Evolutionary conservation across 257 asterid species (phyloP).

Genomic region (Petrea volubilis): DNA sequence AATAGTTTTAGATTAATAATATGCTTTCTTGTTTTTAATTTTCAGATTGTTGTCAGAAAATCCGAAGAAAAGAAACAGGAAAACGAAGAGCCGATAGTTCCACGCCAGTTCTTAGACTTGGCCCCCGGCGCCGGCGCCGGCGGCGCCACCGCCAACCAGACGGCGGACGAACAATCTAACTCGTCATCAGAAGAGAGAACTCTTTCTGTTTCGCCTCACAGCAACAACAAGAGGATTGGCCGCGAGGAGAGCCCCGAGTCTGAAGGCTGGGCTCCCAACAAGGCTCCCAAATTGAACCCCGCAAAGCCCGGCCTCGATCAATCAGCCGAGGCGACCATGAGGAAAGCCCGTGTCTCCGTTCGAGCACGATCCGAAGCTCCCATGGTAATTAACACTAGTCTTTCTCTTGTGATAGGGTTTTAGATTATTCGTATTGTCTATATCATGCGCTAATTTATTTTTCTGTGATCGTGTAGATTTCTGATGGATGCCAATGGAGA

Average conservation of each 20-base stretch:
- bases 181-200: slow-evolving; percentile 86
- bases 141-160: slow-evolving; percentile 21
- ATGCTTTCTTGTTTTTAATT: not conserved
- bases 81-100: slow-evolving; percentile 30
- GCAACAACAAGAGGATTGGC: slow-evolving; percentile 39
- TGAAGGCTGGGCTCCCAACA: slow-evolving; percentile 65
- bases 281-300: slow-evolving; percentile 43
- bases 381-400: slow-evolving; percentile 38
- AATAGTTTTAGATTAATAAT: not conserved
- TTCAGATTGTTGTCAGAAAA: slow-evolving; percentile 33
- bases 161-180: slow-evolving; percentile 46
- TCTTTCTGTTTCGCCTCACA: slow-evolving; percentile 54
- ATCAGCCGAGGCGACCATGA: slow-evolving; percentile 73
- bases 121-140: slow-evolving; percentile 26
- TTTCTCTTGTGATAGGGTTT: not conserved
- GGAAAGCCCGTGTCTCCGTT: slow-evolving; percentile 96
- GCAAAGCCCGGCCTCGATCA: slow-evolving; percentile 51
- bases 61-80: slow-evolving; percentile 34
- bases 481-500: slow-evolving; percentile 98
- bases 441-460: not conserved
- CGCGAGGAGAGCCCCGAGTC: slow-evolving; percentile 83
- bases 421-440: not conserved
- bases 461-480: slow-evolving; percentile 43
- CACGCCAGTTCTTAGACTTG: slow-evolving; percentile 68
- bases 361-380: slow-evolving; percentile 99